Percentiles rank a stretch among this genome's conserved stretches.
phyloP scores from a whole-genome alignment of 305 asterid genomes.

The Fraxinus greggii region DNA sequence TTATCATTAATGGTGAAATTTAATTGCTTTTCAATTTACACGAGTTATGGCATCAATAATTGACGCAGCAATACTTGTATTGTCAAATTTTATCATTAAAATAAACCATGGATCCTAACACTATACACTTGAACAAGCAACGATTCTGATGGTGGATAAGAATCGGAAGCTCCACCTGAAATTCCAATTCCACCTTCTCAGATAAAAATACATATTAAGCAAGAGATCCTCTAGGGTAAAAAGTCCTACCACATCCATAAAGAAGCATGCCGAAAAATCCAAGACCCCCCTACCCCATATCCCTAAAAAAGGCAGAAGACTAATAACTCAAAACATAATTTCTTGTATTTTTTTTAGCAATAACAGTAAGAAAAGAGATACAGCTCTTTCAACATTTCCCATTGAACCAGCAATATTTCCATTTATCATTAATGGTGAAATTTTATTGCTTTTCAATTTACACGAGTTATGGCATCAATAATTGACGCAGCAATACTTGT shows the following conservation, averaged over 20 bases:
- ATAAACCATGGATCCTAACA: neutral
- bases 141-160: slow-evolving; percentile 61
- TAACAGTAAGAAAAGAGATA: neutral
- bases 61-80: neutral
- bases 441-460: neutral
- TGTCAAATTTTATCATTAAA: neutral
- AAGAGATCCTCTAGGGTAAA: neutral
- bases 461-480: neutral
- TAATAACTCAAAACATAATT: neutral
- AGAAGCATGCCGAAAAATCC: neutral
- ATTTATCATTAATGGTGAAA: neutral
- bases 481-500: neutral
- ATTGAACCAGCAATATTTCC: neutral
- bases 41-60: neutral
- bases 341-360: neutral
- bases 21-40: neutral
- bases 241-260: neutral
- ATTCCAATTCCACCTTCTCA: slow-evolving; percentile 60
- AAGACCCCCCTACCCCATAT: neutral
- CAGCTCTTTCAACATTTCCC: neutral
- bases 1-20: neutral
- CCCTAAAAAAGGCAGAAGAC: neutral
- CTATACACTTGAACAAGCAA: neutral
- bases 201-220: slow-evolving; percentile 18
- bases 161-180: slow-evolving; percentile 51